Base-by-base conservation (phyloP, 192 early-diverging fungal species). In the Gamsiella multidivaricata region DNA sequence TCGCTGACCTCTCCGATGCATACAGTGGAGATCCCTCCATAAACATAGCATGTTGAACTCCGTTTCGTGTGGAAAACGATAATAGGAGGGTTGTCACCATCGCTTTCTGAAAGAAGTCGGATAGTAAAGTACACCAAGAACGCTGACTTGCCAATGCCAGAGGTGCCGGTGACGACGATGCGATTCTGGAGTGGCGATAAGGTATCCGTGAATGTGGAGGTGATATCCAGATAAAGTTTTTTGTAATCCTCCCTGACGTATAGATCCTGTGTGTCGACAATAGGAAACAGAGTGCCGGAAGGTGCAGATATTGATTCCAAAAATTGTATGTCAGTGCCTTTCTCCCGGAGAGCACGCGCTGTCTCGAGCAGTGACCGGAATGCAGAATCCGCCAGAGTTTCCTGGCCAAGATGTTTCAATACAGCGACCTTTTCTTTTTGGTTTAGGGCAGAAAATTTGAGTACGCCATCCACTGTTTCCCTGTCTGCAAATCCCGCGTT, bases 111-210 rank as follows among this genome's bases (percentile, higher is more conserved):
- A 50, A 69, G 67, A 32, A 59, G 67, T 29, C 55, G 55, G 41
- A 69, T 69, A 10, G 67, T 34, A 2, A 59, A 59, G 56, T 59
- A 69, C 33, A 69, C 54, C 29, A 61, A 22, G 17, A 69, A 60
- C 1, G 51, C 56, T 34, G 67, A 60, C 25, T 69, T 69, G 17
- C 67, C 55, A 20, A 69, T 59, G 10, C 67, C 55, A 69, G 54
- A 31, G 47, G 55, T 69, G 7, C 67, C 43, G 12, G 56, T 59
- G 23, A 69, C 29, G 36, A 58, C 43, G n/a, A 69, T 23, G 15
- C 37, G 61, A n/a, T 49, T 61, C n/a, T n/a, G n/a, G n/a, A n/a
- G n/a, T n/a, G n/a, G n/a, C n/a, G n/a, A n/a, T n/a, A n/a, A n/a
- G n/a, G n/a, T n/a, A n/a, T n/a, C n/a, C n/a, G n/a, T n/a, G n/a